Percentiles rank a stretch among this genome's conserved stretches.
Evolutionary conservation across 2,329 filamentous ascomycete species (phyloP).

Genomic region (Diaporthe sp.): DNA sequence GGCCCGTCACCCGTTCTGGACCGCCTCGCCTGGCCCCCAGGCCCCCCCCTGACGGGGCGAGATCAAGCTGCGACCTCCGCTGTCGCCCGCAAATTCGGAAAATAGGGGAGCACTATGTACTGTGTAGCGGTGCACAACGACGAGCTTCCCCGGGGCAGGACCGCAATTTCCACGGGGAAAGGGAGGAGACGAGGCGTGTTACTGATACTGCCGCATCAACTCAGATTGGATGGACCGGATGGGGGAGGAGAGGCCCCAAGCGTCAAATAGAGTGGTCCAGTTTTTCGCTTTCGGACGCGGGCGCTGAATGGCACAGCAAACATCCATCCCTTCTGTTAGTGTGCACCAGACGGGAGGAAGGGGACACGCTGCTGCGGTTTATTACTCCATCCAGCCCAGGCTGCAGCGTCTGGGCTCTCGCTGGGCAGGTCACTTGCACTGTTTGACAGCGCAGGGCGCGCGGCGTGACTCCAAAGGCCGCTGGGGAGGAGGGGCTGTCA

Average conservation of each 20-base stretch:
- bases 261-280: slow-evolving; percentile 28
- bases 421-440: background rate
- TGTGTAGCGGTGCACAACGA: slow-evolving; percentile 1
- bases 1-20: slow-evolving; percentile 16
- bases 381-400: background rate
- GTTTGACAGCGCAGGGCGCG: background rate
- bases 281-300: background rate
- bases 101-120: background rate
- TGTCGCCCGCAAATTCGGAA: slow-evolving; percentile 9
- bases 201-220: slow-evolving; percentile 1
- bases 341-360: background rate
- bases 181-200: slow-evolving; percentile 17
- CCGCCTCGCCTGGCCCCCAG: background rate
- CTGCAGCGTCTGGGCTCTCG: slow-evolving; percentile 5
- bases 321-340: too few species aligned
- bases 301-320: background rate
- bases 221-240: slow-evolving; percentile 1
- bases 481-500: background rate
- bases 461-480: background rate
- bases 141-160: background rate
- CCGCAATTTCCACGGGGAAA: slow-evolving; percentile 21
- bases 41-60: slow-evolving; percentile 14
- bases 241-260: background rate
- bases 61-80: slow-evolving; percentile 24
- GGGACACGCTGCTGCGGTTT: background rate